Conservation (phyloP, 768 basidiomycete genomes). For the Imleria badia region DNA sequence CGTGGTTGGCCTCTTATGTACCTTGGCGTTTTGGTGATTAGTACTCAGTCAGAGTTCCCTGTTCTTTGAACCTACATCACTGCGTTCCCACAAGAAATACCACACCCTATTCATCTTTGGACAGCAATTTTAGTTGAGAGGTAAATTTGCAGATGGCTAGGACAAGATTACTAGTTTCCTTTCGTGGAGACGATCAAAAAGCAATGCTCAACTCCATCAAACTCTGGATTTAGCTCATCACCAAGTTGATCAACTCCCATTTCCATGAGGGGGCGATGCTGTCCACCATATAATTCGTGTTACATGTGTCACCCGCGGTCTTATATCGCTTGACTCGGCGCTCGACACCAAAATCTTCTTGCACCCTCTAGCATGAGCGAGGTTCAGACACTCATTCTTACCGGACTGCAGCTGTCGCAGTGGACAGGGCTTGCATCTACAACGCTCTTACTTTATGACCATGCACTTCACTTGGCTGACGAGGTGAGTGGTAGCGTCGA, state of each 20-base stretch:
- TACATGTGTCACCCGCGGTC: background rate
- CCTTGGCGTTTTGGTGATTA: background rate
- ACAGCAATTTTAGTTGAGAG: background rate
- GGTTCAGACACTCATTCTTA: background rate
- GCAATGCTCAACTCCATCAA: background rate
- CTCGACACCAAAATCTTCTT: background rate
- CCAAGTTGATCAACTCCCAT: background rate
- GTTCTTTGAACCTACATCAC: too few relatives aligned
- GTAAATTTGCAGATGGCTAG: background rate
- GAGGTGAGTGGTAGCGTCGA: slow-evolving; percentile 1
- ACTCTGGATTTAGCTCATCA: background rate
- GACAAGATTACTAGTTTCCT: background rate
- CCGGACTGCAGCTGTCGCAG: background rate
- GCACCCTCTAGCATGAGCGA: background rate
- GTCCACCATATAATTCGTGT: background rate
- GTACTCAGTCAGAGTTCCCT: background rate
- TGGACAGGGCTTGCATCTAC: background rate
- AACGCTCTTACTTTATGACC: slow-evolving; percentile 15
- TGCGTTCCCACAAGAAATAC: background rate
- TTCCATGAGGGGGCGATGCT: background rate
- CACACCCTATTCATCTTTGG: background rate
- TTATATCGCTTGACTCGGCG: background rate
- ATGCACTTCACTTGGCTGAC: slow-evolving; percentile 2
- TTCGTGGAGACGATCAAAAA: background rate
- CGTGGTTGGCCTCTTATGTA: too few relatives aligned